Evolutionary conservation across 2,329 filamentous ascomycete species (phyloP), one percentile per base, ranked within the genome.

Genomic region (Trichocomaceae sp.): DNA sequence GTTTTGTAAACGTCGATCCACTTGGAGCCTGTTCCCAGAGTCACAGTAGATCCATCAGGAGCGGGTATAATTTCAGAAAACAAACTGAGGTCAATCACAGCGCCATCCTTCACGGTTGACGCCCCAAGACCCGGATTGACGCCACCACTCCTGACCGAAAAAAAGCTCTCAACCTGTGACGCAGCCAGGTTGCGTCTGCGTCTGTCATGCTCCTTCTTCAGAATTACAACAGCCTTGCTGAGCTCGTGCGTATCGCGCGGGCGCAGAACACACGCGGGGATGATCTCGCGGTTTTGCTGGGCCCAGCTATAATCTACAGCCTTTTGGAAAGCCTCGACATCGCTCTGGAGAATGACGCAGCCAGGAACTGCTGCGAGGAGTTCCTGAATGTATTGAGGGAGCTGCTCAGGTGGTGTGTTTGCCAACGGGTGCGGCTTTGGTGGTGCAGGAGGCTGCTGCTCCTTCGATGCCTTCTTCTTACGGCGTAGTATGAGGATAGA

Each of bases 241-340:
- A 54, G 52, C 35, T 54, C 52, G 9, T 48, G 52, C 35, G 45
- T 54, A 45, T 48, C 37, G 23, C 23, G 45, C 52, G 52, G 52
- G 45, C 45, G 45, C 19, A 54, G 15, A 45, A 54, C 37, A 45
- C 52, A 54, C 35, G 45, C 35, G 20, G 52, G 51, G n/a, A 54
- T 54, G 45, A 54, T 54, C 52, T 54, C 52, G 45, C 52, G 52
- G 52, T 54, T 54, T 45, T 54, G 52, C 45, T 54, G 52, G 19
- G 52, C 45, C 52, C 52, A 54, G 37, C 45, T 54, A 35, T 48
- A 26, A 35, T 54, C 35, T 26, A 54, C 45, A 44, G 52, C 52
- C 20, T 39, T 20, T 33, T 54, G 49, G 41, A 51, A 51, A 37
- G 49, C 39, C 19, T 51, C 41, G 13, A 51, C 39, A 51, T 51